Evolutionary conservation across 345 rosid genomes (phyloP).

Genomic region (Stellera chamaejasme): DNA sequence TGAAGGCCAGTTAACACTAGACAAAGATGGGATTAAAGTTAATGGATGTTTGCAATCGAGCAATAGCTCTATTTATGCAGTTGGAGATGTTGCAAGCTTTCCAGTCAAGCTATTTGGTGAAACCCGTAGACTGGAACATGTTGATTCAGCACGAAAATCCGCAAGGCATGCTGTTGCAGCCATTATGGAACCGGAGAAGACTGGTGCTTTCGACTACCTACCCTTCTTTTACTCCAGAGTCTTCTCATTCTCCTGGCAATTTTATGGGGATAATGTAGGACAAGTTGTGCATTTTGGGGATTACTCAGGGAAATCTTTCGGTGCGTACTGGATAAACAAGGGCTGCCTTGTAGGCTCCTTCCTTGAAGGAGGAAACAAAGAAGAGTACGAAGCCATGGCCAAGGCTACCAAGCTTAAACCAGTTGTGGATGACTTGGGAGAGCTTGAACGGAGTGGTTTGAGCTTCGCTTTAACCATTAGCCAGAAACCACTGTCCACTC

Average conservation of each 20-base stretch:
- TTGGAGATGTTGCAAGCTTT: slow-evolving; percentile 89
- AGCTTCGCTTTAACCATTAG: slow-evolving; percentile 51
- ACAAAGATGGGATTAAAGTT: slow-evolving; percentile 92
- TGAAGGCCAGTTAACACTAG: slow-evolving; percentile 82
- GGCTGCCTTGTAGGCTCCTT: slow-evolving; percentile 84
- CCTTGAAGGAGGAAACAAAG: slow-evolving; percentile 91
- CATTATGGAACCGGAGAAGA: slow-evolving; percentile 70
- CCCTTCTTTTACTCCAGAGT: slow-evolving; percentile 95
- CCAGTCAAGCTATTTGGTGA: slow-evolving; percentile 77
- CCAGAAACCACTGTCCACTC: slow-evolving; percentile 21
- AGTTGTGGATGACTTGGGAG: slow-evolving; percentile 38
- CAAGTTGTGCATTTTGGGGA: slow-evolving; percentile 88
- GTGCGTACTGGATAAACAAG: slow-evolving; percentile 84
- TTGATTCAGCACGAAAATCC: slow-evolving; percentile 81
- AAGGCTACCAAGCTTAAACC: slow-evolving; percentile 62
- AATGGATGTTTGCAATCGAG: slow-evolving; percentile 79
- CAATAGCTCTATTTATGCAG: slow-evolving; percentile 76
- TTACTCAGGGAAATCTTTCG: slow-evolving; percentile 54
- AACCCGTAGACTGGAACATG: slow-evolving; percentile 91
- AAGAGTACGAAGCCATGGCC: slow-evolving; percentile 83
- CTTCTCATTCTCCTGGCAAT: slow-evolving; percentile 85
- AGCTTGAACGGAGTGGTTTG: slow-evolving; percentile 59
- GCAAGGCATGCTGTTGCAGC: slow-evolving; percentile 72
- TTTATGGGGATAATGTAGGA: slow-evolving; percentile 81
- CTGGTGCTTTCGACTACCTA: slow-evolving; percentile 64